Evolutionary conservation across 495 filamentous ascomycete genomes (phyloP), one percentile per base, ranked within the genome.

Genomic region (Tuber borchii): DNA sequence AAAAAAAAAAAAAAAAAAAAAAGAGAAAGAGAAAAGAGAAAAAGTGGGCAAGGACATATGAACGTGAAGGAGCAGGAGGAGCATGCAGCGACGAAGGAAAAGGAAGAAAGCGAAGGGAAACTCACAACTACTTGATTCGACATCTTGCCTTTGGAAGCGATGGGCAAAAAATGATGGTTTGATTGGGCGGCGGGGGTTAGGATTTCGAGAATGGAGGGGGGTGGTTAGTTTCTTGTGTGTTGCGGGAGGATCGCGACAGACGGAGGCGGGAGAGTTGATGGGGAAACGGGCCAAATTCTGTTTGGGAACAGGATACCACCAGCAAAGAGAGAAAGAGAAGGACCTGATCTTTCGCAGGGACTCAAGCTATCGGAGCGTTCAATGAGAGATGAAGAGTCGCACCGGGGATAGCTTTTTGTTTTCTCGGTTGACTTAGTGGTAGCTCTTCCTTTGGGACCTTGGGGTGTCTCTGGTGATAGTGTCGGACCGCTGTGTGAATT

Each of bases 91-190:
- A 65, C 56, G 4, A 31, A 69, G 73, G 40, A 42, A 40, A 43
- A 51, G 68, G 42, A 56, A 12, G 17, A 75, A n/a, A 22, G 44
- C 74, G 43, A 78, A 77, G 82, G 74, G 78, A 80, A 77, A 90
- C 89, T 89, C 81, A 91, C 89, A 86, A 91, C 89, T 83, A 88
- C 86, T 83, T 87, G 85, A 84, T 91, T 90, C 78, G 89, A 89
- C 89, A 91, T 91, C 68, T 79, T 68, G 72, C 70, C 77, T 78
- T 69, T 70, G 76, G 56, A 65, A 40, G 56, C 70, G 56, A 48
- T 76, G 74, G 72, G 75, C 78, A 71, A 31, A 31, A 46, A 51
- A n/a, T 42, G 19, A 72, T 39, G 65, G 65, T 31, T 65, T 65
- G 56, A 65, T 65, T 65, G 56, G 56, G 17, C 31, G 46, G 20